Percentiles rank a stretch among this genome's conserved stretches.
Conservation (phyloP, 2,329 filamentous ascomycete genomes). For the Rutstroemia sp. region DNA sequence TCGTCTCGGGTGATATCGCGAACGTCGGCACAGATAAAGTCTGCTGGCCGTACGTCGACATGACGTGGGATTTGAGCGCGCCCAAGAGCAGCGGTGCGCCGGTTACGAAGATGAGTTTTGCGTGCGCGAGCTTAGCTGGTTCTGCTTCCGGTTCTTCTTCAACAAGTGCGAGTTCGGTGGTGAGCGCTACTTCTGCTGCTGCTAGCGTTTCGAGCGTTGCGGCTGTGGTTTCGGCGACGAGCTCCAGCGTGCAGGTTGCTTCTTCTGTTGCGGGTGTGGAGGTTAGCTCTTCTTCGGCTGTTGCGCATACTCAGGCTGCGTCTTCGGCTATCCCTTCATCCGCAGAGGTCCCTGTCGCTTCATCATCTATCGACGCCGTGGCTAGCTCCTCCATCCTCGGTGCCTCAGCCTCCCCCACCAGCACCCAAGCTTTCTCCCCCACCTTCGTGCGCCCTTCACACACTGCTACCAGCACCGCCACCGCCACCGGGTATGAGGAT, state of each 20-base stretch:
- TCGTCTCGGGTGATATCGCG: constrained; percentile 55
- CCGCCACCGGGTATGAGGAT: background rate
- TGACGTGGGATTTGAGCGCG: constrained; percentile 41
- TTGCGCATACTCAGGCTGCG: background rate
- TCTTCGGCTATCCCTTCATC: background rate
- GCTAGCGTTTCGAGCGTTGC: background rate
- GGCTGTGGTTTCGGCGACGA: background rate
- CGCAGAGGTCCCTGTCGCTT: background rate
- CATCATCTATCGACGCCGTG: background rate
- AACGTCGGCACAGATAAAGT: constrained; percentile 44
- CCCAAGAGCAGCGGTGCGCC: constrained; percentile 19
- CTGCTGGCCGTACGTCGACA: constrained; percentile 55
- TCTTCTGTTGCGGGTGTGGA: background rate
- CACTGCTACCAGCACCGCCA: background rate
- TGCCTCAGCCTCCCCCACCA: background rate
- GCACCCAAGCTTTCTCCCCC: background rate
- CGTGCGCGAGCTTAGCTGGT: constrained; percentile 31
- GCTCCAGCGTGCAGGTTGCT: background rate
- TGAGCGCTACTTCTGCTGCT: background rate
- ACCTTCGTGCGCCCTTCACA: background rate
- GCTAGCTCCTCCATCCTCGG: background rate
- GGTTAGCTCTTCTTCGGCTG: background rate
- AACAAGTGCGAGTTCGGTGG: background rate
- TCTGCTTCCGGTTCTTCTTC: background rate
- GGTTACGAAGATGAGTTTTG: constrained; percentile 43